A percentile compares a stretch with the other conserved stretches of the same genome.
Evolutionary conservation across 768 basidiomycete species (phyloP).

Genomic region (Trametes punicea): DNA sequence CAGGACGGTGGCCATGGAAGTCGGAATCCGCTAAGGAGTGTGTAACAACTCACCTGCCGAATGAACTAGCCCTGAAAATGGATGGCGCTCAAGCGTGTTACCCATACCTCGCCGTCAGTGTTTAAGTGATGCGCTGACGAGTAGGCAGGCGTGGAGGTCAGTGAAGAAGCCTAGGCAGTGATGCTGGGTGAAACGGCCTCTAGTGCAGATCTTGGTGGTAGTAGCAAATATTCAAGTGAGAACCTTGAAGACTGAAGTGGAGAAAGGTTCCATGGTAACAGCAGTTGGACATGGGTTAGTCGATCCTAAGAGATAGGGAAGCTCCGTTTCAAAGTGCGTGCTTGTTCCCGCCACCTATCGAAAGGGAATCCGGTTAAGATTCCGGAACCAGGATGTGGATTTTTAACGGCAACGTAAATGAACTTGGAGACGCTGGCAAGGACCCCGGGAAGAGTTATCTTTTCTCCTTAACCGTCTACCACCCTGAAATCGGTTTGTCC

Average conservation of each 20-base stretch:
- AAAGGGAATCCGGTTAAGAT: constrained; percentile 80
- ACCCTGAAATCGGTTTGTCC: constrained; percentile 74
- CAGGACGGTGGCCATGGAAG: constrained; percentile 87
- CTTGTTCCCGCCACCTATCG: constrained; percentile 64
- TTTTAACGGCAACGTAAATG: constrained; percentile 69
- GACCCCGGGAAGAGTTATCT: constrained; percentile 77
- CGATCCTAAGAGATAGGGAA: constrained; percentile 79
- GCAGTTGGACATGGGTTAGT: constrained; percentile 85
- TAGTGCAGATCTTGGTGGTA: constrained; percentile 87
- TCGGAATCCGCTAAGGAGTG: constrained; percentile 84
- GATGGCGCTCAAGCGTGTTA: constrained; percentile 86
- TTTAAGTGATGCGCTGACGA: constrained; percentile 69
- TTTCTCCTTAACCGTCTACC: constrained; percentile 72
- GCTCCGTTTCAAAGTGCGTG: constrained; percentile 66
- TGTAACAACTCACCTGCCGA: constrained; percentile 89
- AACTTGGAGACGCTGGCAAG: constrained; percentile 56
- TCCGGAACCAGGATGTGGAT: constrained; percentile 74
- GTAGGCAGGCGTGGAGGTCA: constrained; percentile 77
- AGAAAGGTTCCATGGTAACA: constrained; percentile 87
- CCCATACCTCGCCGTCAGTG: constrained; percentile 80
- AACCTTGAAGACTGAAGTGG: constrained; percentile 86
- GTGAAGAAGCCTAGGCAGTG: constrained; percentile 77
- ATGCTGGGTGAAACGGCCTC: constrained; percentile 73
- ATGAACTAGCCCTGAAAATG: constrained; percentile 90
- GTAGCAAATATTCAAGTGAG: constrained; percentile 88